Conservation (phyloP, 2,329 filamentous ascomycete species). For the Neofusicoccum sp. region DNA sequence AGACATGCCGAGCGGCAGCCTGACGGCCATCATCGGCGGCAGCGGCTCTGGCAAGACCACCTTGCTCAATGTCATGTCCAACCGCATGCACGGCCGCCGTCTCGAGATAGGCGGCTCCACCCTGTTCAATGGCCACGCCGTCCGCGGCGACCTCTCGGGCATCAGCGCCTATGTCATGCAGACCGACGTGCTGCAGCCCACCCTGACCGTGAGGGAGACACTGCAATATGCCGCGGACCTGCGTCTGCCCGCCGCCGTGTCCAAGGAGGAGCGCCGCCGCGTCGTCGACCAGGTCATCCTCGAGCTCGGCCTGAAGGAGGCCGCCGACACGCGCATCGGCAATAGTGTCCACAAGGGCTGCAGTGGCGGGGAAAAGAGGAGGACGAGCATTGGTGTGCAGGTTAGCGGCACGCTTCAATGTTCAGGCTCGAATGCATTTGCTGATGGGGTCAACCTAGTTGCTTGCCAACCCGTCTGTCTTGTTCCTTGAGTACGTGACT, state of each 20-base stretch:
- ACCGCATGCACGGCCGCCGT: constrained; percentile 64
- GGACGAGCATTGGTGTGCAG: constrained; percentile 77
- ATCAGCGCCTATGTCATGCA: constrained; percentile 74
- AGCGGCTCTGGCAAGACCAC: constrained; percentile 68
- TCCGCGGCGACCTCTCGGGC: constrained; percentile 41
- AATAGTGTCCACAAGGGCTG: constrained; percentile 73
- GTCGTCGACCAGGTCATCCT: constrained; percentile 78
- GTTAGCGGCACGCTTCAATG: constrained; percentile 20
- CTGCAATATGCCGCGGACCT: constrained; percentile 73
- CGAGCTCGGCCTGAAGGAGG: constrained; percentile 75
- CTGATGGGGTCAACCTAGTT: constrained; percentile 41
- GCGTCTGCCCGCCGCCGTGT: constrained; percentile 66
- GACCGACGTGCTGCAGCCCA: constrained; percentile 73
- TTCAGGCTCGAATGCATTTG: not conserved
- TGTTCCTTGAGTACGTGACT: constrained; percentile 64
- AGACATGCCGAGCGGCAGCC: constrained; percentile 64
- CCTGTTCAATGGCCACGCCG: constrained; percentile 60
- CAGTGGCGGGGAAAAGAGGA: constrained; percentile 76
- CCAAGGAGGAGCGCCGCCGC: constrained; percentile 58
- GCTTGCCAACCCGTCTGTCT: constrained; percentile 74
- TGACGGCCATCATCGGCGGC: constrained; percentile 76
- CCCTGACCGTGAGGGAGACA: constrained; percentile 75
- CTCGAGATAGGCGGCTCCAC: constrained; percentile 55
- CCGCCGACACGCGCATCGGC: constrained; percentile 73
- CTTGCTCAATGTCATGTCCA: constrained; percentile 68